Evolutionary conservation across 495 filamentous ascomycete genomes (phyloP), one percentile per base, ranked within the genome.

Genomic region (Aspergillus nanangensis): DNA sequence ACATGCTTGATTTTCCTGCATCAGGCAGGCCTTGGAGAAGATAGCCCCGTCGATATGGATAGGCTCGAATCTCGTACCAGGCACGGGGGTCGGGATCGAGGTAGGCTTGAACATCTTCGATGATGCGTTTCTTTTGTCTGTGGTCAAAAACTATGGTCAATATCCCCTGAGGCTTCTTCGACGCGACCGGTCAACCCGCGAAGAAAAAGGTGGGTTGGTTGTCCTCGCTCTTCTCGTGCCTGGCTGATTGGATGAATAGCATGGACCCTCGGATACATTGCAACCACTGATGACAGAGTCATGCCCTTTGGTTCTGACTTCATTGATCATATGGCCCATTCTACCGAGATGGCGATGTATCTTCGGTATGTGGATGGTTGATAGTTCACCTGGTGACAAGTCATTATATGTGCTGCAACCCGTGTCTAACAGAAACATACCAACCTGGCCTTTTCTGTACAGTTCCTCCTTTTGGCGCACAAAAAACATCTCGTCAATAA

Each of bases 121-220:
- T 62, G 9, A 90, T 66, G 31, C 71, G 70, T 13, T 73, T 58
- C 67, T 90, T 92, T 57, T 85, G 74, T 41, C 70, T 58, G 22
- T 73, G 71, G 48, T 90, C 87, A 13, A 92, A 67, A 3, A 87
- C 79, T 0, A 91, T 86, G 0, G 87, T 90, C 9, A 74, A 69
- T 72, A 91, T 82, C 1, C 85, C 81, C 31, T 86, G 67, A 3
- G 80, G 78, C 17, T 41, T 24, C 21, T 41, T 41, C 10, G 38
- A 41, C 22, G 38, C 38, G 4, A 25, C 38, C n/a, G n/a, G n/a
- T n/a, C n/a, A n/a, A n/a, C n/a, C n/a, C n/a, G n/a, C n/a, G n/a
- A n/a, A 29, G 25, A 29, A 11, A 29, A 29, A 29, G 25, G 25
- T 29, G 25, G 11, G 25, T 11, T 29, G 25, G 11, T 29, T 29